These are phyloP conservation scores for Cudoniella acicularis DNA, from an alignment of 495 filamentous ascomycete genomes.

Conservation along the genomic window DNA sequence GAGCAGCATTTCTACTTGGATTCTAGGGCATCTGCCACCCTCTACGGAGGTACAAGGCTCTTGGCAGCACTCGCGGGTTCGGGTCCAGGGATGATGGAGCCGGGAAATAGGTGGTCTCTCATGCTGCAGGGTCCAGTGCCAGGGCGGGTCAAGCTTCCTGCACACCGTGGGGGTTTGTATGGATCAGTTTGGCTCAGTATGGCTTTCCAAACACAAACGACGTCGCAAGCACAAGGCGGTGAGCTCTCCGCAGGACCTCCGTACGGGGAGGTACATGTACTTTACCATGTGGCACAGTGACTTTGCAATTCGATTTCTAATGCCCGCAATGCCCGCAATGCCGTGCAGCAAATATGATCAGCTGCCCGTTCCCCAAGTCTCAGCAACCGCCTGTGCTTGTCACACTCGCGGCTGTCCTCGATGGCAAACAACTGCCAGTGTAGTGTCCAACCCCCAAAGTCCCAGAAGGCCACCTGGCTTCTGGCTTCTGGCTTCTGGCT, in stretches of 20 bases:
- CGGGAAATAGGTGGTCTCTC: conserved; percentile 1
- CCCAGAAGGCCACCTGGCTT: neutral
- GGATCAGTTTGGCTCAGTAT: too few species aligned
- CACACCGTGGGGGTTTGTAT: conserved; percentile 1
- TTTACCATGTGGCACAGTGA: neutral
- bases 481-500: too few species aligned
- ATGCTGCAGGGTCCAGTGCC: neutral
- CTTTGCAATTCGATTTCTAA: conserved; percentile 1
- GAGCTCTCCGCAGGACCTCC: too few species aligned
- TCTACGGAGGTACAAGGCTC: too few species aligned
- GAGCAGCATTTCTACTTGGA: too few species aligned
- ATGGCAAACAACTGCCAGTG: neutral
- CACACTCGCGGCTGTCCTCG: neutral
- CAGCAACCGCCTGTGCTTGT: too few species aligned
- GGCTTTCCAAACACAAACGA: too few species aligned
- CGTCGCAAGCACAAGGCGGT: conserved; percentile 11
- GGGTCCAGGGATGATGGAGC: conserved; percentile 18
- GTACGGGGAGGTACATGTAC: neutral
- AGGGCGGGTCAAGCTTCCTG: neutral
- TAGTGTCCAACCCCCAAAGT: neutral
- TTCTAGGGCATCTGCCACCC: too few species aligned
- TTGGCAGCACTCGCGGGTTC: too few species aligned
- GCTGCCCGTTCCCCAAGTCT: too few species aligned
- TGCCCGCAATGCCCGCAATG: neutral
- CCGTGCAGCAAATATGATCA: neutral